Conservation (phyloP, 2,329 filamentous ascomycete species). For the Trichoderma endophyticum region DNA sequence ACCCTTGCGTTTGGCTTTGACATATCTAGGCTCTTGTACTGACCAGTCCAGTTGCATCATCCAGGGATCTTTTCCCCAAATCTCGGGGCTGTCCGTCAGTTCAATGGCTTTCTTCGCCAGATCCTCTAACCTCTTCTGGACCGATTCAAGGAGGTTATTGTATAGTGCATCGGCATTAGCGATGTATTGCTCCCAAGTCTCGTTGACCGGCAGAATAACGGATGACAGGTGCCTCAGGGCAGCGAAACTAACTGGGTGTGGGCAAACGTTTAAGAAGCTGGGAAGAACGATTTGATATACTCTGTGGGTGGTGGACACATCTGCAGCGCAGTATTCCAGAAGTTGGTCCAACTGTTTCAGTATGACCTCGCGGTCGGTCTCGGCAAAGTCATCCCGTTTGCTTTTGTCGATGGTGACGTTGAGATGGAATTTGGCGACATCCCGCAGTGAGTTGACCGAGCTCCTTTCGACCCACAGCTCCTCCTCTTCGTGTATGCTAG, state of each 20-base stretch:
- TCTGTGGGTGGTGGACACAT: constrained; percentile 87
- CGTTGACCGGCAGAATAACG: constrained; percentile 86
- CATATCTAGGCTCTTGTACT: constrained; percentile 86
- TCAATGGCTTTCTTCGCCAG: constrained; percentile 75
- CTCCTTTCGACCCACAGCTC: constrained; percentile 94
- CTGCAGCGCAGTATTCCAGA: constrained; percentile 89
- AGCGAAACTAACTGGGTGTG: constrained; percentile 95
- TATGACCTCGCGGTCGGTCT: constrained; percentile 70
- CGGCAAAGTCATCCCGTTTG: constrained; percentile 80
- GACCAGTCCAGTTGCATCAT: constrained; percentile 92
- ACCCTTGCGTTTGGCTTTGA: constrained; percentile 82
- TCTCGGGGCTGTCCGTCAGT: constrained; percentile 64
- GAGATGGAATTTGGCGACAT: constrained; percentile 96
- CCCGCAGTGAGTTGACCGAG: constrained; percentile 89
- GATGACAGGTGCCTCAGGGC: constrained; percentile 89
- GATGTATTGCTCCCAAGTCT: constrained; percentile 83
- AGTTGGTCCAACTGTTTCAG: constrained; percentile 72
- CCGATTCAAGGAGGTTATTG: constrained; percentile 68
- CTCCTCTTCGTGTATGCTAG: constrained; percentile 77
- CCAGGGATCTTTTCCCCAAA: constrained; percentile 83
- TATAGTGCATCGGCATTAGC: constrained; percentile 83
- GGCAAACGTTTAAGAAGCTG: constrained; percentile 83
- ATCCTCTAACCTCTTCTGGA: constrained; percentile 69
- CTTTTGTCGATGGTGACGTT: constrained; percentile 89
- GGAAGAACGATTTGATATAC: constrained; percentile 95